Evolutionary conservation across 306 rosid species (phyloP), one percentile per base, ranked within the genome.

Genomic region (Alnus glutinosa): DNA sequence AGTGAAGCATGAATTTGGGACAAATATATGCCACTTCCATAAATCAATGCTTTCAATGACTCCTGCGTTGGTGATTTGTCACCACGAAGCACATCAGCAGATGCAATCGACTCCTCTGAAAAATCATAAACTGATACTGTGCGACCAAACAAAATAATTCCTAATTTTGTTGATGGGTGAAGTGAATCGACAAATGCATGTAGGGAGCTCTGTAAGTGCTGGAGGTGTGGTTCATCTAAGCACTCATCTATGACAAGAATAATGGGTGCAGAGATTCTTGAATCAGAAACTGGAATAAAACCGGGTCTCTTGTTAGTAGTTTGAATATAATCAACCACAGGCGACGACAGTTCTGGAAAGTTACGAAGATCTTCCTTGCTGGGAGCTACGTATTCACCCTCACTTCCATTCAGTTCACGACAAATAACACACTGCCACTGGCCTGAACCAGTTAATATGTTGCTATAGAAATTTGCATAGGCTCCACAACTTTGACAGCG

Each of bases 391-490:
- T 96, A 96, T 86, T 96, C 99, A 4, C 94, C 93, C 13, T 89
- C 94, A 79, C 98, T 96, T 80, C 88, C 93, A 81, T 93, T 96
- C 80, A 93, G 85, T 64, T 93, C 80, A 79, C 94, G 77, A 81
- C 99, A 96, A 75, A 96, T 85, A 59, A 96, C 97, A 85, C 99
- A 96, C 79, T 96, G 97, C 98, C 99, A 96, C 90, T 96, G 98
- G 75, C 99, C 99, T 77, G 99, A 96, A 71, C 98, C 97, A 82
- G 88, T 81, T 80, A 96, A 86, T 78, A 96, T 87, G 72, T 90
- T 91, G 92, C 98, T 88, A 75, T 91, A 90, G 75, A 86, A 63
- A 80, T 93, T 96, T 63, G 98, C 94, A 88, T 90, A 96, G 79
- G 97, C 97, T 77, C 99, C 98, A 82, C 99, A 96, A 85, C 84